Percentiles rank a stretch among this genome's conserved stretches.
Conservation (phyloP, 176 grass and related monocot genomes). For the Zea luxurians region DNA sequence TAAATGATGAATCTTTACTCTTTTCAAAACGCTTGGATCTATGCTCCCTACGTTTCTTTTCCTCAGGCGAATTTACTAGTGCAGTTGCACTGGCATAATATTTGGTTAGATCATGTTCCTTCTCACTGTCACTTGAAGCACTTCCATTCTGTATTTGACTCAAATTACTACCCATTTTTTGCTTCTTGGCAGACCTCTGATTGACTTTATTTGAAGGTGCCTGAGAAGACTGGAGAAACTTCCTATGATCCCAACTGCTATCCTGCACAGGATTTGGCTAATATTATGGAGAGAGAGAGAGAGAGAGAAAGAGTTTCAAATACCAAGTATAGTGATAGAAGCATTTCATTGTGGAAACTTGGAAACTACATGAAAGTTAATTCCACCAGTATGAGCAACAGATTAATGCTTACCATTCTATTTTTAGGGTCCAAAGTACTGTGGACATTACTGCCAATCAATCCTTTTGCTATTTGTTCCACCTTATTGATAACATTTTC, state of each 20-base stretch:
- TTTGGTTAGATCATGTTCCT: constrained; percentile 78
- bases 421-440: constrained; percentile 51
- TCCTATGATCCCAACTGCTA: constrained; percentile 52
- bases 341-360: background rate
- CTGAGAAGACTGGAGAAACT: constrained; percentile 47
- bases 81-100: constrained; percentile 70
- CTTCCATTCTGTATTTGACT: constrained; percentile 57
- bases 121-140: constrained; percentile 84
- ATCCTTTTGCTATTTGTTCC: constrained; percentile 44
- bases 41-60: constrained; percentile 88
- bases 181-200: constrained; percentile 60
- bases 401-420: constrained; percentile 49
- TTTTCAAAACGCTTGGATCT: constrained; percentile 94
- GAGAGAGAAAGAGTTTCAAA: background rate
- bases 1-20: constrained; percentile 45
- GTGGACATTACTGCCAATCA: constrained; percentile 35
- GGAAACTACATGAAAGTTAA: background rate
- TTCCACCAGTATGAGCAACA: constrained; percentile 1
- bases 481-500: constrained; percentile 58
- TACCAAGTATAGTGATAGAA: background rate
- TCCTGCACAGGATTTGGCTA: constrained; percentile 36
- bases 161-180: constrained; percentile 46
- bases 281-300: background rate
- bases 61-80: constrained; percentile 76
- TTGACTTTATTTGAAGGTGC: constrained; percentile 51